phyloP scores from a whole-genome alignment of 2,329 filamentous ascomycete genomes.

The Fragosphaeria purpurea region DNA sequence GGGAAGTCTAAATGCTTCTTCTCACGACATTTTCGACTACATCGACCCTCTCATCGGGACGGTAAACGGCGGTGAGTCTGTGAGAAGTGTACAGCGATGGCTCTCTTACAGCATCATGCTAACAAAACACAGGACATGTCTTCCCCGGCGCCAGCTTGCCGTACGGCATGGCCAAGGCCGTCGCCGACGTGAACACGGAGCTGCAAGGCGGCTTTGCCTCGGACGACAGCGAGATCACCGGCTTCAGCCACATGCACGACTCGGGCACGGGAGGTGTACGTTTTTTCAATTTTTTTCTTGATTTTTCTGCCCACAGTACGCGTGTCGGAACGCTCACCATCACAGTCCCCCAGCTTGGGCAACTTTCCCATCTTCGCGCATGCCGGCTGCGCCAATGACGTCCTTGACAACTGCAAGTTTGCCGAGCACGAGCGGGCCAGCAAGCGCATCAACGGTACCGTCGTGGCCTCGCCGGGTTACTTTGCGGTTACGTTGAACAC shows the following conservation, averaged over 20 bases:
- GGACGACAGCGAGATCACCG: conserved; percentile 37
- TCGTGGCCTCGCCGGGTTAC: conserved; percentile 42
- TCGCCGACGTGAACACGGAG: conserved; percentile 39
- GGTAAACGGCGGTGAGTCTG: conserved; percentile 1
- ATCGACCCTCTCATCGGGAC: conserved; percentile 44
- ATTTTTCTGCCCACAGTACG: not conserved
- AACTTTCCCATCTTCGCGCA: conserved; percentile 38
- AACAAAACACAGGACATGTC: conserved; percentile 43
- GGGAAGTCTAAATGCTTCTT: too few relatives aligned
- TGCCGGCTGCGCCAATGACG: conserved; percentile 16
- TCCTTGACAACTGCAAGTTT: conserved; percentile 48
- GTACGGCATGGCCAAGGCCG: conserved; percentile 47
- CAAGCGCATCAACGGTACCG: conserved; percentile 28
- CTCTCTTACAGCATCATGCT: not conserved
- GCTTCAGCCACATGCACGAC: conserved; percentile 39
- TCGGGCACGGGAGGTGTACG: conserved; percentile 30
- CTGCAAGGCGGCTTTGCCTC: conserved; percentile 36
- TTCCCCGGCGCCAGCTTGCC: conserved; percentile 46
- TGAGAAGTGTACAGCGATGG: not conserved
- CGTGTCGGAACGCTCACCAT: not conserved
- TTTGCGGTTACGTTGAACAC: conserved; percentile 47
- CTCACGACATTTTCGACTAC: conserved; percentile 11
- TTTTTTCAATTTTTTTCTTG: not conserved
- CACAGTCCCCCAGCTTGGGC: conserved; percentile 29
- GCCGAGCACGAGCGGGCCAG: conserved; percentile 34